Evolutionary conservation across 805 yeast species (phyloP), one percentile per base, ranked within the genome.

Genomic region (Huiozyma naganishii): DNA sequence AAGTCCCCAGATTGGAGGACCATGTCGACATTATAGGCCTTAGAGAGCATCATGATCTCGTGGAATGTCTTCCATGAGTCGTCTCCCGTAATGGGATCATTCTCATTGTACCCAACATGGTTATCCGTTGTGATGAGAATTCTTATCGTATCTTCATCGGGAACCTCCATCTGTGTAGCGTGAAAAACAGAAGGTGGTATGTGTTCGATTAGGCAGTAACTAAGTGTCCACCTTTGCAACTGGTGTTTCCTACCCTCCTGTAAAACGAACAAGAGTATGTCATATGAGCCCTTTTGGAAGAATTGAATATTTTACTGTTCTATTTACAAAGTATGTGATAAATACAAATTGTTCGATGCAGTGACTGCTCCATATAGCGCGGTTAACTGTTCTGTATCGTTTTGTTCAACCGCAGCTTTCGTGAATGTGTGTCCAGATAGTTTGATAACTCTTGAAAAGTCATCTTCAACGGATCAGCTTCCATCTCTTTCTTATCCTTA

Each of bases 71-170:
- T 72, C 84, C 95, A 84, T 0, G 94, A 76, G 56, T 92, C 98
- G 53, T 83, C 83, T 1, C 96, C 95, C 12, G 94, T 72, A 5
- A 90, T 79, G 1, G 95, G 89, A 59, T 92, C 97, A 34, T 74
- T 75, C 58, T 92, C 98, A 46, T 79, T 78, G 59, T 80, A 89
- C 1, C 98, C 98, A 13, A 92, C 95, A 68, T 92, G 98, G 58
- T 92, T 92, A 57, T 92, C 98, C 1, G 97, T 88, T 2, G 98
- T 87, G 30, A 92, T 64, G 30, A 92, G 74, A 13, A 92, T 74
- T 27, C 84, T 67, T 12, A 89, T 76, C 0, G 95, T 86, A 59
- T 85, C 76, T 6, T 56, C 59, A 47, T 53, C 61, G 6, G 66
- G 65, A 32, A 50, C 48, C 7, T 57, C 55, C 53, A 58, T 54